Base-by-base conservation (phyloP, 805 yeast genomes). In the Saturnispora zaruensis region DNA sequence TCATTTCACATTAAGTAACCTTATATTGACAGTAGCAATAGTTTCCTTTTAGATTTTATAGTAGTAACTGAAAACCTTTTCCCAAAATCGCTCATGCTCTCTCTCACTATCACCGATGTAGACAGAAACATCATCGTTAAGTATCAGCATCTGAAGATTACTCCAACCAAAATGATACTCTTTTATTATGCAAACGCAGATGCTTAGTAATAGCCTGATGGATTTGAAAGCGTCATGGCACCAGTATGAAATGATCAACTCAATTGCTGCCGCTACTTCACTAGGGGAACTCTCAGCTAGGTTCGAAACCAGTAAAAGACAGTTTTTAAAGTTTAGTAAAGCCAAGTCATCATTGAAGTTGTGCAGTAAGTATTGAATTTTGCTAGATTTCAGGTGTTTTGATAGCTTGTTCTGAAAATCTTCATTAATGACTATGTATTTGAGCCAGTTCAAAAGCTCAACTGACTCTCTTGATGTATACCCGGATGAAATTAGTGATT, bases 151-250 rank as follows among this genome's bases (percentile, higher is more conserved):
- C 43, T 65, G 67, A n/a, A 66, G 46, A 48, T 54, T 62, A 45
- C 60, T 62, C 67, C 67, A 77, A 1, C 82, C 82, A 60, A 72
- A 76, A 60, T 77, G 81, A 58, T 75, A 72, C 53, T 77, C 73
- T 41, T 72, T 61, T 26, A 76, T 56, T 4, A 77, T 62, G 23
- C 72, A 70, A 33, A 74, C 48, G 5, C 70, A 55, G 18, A 74
- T 58, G 0, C 79, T 65, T 25, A 68, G 61, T 20, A 72, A 53
- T 8, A 51, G 24, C 25, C 41, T 48, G 1, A 46, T 36, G 5
- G 51, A 51, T 24, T 49, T 51, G 4, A 36, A 30, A 41, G 21
- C 20, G 6, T 52, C 50, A 8, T 36, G 34, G 24, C 65, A 63
- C 16, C 55, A 53, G 33, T 58, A 51, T 2, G 58, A 59, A 8